Base-by-base conservation (phyloP, 2,329 filamentous ascomycete genomes). In the Balansia obtecta region DNA sequence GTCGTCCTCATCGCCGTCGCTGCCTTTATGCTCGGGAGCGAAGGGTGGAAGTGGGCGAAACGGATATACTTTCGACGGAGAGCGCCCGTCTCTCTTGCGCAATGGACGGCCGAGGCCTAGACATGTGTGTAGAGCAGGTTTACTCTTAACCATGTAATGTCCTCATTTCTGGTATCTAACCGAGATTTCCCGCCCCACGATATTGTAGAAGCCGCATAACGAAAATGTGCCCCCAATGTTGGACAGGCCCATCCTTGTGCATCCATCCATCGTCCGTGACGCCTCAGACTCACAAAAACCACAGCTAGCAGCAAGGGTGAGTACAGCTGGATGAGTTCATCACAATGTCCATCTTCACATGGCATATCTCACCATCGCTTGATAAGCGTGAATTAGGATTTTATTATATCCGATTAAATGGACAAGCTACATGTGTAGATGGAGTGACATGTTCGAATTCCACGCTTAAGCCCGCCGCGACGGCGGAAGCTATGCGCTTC, bases 11-110 rank as follows among this genome's bases (percentile, higher is more conserved):
- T 83, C 37, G 74, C 75, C 20, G 71, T 76, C 0, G 60, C 75
- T 0, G 58, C 86, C 3, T 88, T 86, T 68, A 78, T 87, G 59
- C 58, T 69, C 0, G 82, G 82, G 0, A 72, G 80, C 0, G 84
- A 88, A 64, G 52, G 65, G 0, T 88, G 80, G 77, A 87, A 87
- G 64, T 85, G 74, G 72, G 68, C 59, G 9, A 88, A 88, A 69
- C 69, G 84, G 1, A 60, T 73, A 15, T 79, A 69, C 55, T 72
- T 77, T 56, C 64, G 75, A 13, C 58, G 58, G 2, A 55, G 57
- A 22, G 53, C 54, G 22, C 15, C 13, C 2, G 33, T 4, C 22
- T 37, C 15, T 15, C n/a, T 11, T 16, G 39, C 20, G 1, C 13
- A 46, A 13, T 46, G 45, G 45, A 38, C 11, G 9, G 32, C n/a